Percentiles rank a stretch among this genome's conserved stretches.
Conservation (phyloP, 2,329 filamentous ascomycete species). For the Nigrospora osmanthi region DNA sequence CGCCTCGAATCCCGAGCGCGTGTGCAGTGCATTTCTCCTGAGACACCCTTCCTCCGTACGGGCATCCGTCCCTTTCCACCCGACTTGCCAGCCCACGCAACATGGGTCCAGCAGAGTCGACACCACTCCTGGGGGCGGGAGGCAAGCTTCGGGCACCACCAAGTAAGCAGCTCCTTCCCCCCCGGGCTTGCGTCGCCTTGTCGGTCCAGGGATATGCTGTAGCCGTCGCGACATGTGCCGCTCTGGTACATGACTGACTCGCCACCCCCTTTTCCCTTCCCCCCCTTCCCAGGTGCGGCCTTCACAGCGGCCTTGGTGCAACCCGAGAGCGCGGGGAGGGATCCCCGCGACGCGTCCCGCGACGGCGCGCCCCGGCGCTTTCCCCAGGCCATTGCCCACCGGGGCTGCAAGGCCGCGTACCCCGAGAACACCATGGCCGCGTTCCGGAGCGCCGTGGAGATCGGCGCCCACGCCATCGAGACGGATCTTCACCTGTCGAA, state of each 20-base stretch:
- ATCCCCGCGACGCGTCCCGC: too few species aligned
- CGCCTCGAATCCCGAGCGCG: too few species aligned
- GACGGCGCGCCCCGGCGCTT: slow-evolving; percentile 16
- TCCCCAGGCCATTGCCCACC: slow-evolving; percentile 70
- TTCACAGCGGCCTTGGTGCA: slow-evolving; percentile 1
- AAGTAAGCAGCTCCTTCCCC: slow-evolving; percentile 1
- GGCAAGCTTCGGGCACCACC: background rate
- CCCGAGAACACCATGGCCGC: slow-evolving; percentile 84
- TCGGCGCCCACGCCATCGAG: slow-evolving; percentile 75
- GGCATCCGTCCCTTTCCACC: too few species aligned
- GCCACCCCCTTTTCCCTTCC: too few species aligned
- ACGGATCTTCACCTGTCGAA: slow-evolving; percentile 79
- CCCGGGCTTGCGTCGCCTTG: too few species aligned
- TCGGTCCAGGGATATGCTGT: too few species aligned
- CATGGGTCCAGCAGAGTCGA: slow-evolving; percentile 1
- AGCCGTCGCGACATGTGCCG: too few species aligned
- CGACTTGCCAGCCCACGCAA: background rate
- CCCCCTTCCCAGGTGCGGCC: slow-evolving; percentile 1
- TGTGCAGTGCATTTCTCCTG: too few species aligned
- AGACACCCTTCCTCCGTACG: too few species aligned
- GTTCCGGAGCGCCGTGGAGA: slow-evolving; percentile 65
- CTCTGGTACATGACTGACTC: background rate
- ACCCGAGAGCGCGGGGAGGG: background rate
- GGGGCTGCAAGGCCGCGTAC: slow-evolving; percentile 67
- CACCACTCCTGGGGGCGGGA: background rate